Conservation (phyloP, 108 stramenopile genomes). For the Discostella pseudostelligera region DNA sequence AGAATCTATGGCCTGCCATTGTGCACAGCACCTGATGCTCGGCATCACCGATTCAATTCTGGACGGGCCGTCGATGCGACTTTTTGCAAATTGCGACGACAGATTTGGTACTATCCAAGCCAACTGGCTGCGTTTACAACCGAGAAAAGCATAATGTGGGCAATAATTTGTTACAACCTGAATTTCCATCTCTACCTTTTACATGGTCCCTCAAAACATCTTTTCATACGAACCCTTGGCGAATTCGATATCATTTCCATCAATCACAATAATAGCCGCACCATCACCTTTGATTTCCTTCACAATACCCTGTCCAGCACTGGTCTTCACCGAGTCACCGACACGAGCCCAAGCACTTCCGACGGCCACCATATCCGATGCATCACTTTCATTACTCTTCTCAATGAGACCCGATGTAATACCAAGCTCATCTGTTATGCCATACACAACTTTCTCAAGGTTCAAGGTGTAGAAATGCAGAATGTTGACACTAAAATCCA, state of each 20-base stretch:
- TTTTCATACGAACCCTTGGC: slow-evolving; percentile 66
- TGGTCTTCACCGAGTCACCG: slow-evolving; percentile 81
- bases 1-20: too few species aligned
- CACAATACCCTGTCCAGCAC: slow-evolving; percentile 73
- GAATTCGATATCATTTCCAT: slow-evolving; percentile 55
- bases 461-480: slow-evolving; percentile 99
- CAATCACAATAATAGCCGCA: slow-evolving; percentile 58
- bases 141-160: too few species aligned
- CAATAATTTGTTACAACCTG: not conserved
- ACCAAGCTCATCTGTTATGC: slow-evolving; percentile 81
- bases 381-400: slow-evolving; percentile 73
- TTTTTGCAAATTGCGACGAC: too few species aligned
- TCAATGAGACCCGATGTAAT: slow-evolving; percentile 53
- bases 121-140: too few species aligned
- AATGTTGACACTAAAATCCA: slow-evolving; percentile 75
- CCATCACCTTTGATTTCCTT: slow-evolving; percentile 67
- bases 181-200: not conserved
- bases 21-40: too few species aligned
- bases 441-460: slow-evolving; percentile 92
- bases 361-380: slow-evolving; percentile 77
- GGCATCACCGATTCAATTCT: too few species aligned
- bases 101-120: too few species aligned
- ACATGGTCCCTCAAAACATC: slow-evolving; percentile 43
- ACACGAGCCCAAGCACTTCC: slow-evolving; percentile 91
- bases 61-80: too few species aligned